Conservation (phyloP, 768 basidiomycete genomes). For the Lactifluus subvellereus region DNA sequence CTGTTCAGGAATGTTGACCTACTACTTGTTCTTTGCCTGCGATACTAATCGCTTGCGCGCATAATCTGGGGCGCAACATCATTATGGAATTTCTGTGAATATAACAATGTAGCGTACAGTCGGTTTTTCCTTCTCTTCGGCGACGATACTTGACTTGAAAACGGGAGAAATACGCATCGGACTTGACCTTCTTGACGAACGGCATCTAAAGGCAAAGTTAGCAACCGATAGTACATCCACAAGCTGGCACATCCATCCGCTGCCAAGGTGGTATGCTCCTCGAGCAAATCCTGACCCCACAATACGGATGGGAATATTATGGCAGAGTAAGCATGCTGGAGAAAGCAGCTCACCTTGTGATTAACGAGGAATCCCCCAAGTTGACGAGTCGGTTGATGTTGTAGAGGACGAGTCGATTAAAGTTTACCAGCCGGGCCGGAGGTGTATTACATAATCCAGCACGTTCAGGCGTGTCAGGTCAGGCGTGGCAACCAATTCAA, state of each 20-base stretch:
- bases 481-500: no score
- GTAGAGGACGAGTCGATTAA: neutral
- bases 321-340: neutral
- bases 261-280: constrained; percentile 32
- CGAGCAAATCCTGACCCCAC: neutral
- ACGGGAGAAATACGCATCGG: constrained; percentile 94
- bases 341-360: constrained; percentile 10
- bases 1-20: constrained; percentile 28
- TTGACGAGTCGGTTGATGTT: constrained; percentile 5
- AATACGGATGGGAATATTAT: neutral
- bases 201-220: constrained; percentile 56
- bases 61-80: constrained; percentile 58
- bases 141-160: constrained; percentile 99
- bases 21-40: constrained; percentile 99
- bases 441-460: constrained; percentile 1
- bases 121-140: constrained; percentile 97
- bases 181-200: constrained; percentile 97
- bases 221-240: constrained; percentile 13
- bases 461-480: no score
- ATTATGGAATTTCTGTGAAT: neutral
- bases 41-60: constrained; percentile 95
- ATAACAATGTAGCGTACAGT: constrained; percentile 50
- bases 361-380: neutral
- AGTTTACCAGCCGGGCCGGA: constrained; percentile 4
- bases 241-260: constrained; percentile 29